These are phyloP conservation scores for Porphyrellus sp. DNA, from an alignment of 1,284 basidiomycete genomes.

Conservation along the genomic window DNA sequence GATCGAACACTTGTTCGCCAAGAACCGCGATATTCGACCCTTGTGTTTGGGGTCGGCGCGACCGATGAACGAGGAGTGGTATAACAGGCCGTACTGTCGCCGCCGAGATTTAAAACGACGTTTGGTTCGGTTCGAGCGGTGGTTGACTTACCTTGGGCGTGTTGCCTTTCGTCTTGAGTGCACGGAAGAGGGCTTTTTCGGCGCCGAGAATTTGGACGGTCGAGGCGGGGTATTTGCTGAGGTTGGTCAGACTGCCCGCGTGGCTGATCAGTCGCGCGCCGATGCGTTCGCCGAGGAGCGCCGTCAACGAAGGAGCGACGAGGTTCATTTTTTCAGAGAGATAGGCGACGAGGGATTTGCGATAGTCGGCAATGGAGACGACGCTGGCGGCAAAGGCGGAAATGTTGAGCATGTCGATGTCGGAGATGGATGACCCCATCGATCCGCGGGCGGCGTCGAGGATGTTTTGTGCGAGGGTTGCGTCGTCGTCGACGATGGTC, in stretches of 20 bases:
- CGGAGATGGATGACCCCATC: constrained; percentile 92
- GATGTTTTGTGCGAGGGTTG: constrained; percentile 87
- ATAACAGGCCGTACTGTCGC: constrained; percentile 83
- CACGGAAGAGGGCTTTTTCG: constrained; percentile 97
- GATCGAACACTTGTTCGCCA: constrained; percentile 99
- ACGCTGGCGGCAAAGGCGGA: constrained; percentile 90
- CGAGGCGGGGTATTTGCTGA: constrained; percentile 98
- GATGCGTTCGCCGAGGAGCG: constrained; percentile 92
- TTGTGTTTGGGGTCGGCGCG: constrained; percentile 95
- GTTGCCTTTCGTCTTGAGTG: constrained; percentile 98
- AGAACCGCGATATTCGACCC: constrained; percentile 95
- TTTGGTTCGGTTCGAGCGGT: background rate
- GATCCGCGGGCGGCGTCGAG: constrained; percentile 92
- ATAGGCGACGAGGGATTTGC: constrained; percentile 88
- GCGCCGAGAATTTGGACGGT: constrained; percentile 98
- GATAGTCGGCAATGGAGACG: constrained; percentile 90
- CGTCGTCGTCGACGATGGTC: constrained; percentile 83
- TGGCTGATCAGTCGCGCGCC: constrained; percentile 95
- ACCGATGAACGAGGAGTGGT: constrained; percentile 94
- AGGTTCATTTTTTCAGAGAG: constrained; percentile 97
- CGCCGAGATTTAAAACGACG: background rate
- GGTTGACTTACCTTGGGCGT: constrained; percentile 78
- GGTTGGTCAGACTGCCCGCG: constrained; percentile 94
- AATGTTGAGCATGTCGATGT: constrained; percentile 97
- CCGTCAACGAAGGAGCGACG: constrained; percentile 94